A percentile compares a stretch with the other conserved stretches of the same genome.
These are phyloP conservation scores for Pugionium dolabratum DNA, from an alignment of 345 rosid species.

Conservation along the genomic window DNA sequence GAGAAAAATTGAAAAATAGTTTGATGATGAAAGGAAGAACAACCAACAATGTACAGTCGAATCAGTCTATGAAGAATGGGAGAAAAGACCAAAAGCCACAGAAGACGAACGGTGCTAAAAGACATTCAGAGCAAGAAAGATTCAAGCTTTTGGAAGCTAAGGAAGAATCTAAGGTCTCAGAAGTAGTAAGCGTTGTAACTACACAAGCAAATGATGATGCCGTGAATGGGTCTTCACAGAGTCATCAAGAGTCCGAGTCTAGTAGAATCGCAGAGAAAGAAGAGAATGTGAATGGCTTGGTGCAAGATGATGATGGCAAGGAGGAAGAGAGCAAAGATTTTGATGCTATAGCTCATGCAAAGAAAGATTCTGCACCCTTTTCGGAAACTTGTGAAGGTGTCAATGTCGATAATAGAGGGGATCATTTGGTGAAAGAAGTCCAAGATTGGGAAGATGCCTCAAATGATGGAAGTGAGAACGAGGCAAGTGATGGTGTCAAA, in stretches of 20 bases:
- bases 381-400: constrained; percentile 6
- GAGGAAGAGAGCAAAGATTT: constrained; percentile 38
- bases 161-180: constrained; percentile 38
- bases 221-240: constrained; percentile 37
- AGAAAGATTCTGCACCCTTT: background rate
- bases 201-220: constrained; percentile 49
- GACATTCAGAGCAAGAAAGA: constrained; percentile 45
- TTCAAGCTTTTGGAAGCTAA: constrained; percentile 45
- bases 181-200: constrained; percentile 41
- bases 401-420: constrained; percentile 20
- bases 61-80: constrained; percentile 49
- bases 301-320: constrained; percentile 37
- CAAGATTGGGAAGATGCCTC: constrained; percentile 52
- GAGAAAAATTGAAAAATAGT: constrained; percentile 36
- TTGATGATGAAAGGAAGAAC: constrained; percentile 54
- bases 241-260: constrained; percentile 55
- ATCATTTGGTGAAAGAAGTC: constrained; percentile 1
- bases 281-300: constrained; percentile 51
- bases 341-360: constrained; percentile 8
- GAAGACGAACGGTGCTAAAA: constrained; percentile 45
- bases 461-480: constrained; percentile 56
- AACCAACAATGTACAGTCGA: constrained; percentile 47
- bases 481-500: constrained; percentile 49
- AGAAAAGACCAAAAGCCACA: constrained; percentile 51
- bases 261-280: constrained; percentile 47